phyloP scores from a whole-genome alignment of 768 basidiomycete genomes.

The Amanita phalloides region DNA sequence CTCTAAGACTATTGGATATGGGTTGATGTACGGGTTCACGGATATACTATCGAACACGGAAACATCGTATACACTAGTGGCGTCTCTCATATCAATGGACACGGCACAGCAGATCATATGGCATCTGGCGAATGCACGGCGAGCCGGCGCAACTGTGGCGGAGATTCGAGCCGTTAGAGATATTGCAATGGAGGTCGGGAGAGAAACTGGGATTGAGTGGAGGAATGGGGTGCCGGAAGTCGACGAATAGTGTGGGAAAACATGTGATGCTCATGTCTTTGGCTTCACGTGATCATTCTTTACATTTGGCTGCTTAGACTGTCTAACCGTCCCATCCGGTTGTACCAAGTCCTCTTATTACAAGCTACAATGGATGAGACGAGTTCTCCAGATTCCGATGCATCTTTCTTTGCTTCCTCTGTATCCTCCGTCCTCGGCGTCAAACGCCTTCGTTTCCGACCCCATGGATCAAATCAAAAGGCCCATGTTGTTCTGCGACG shows the following conservation, averaged over 20 bases:
- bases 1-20: slow-evolving; percentile 44
- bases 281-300: not conserved
- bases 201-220: slow-evolving; percentile 40
- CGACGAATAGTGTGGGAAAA: slow-evolving; percentile 8
- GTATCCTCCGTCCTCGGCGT: slow-evolving; percentile 51
- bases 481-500: slow-evolving; percentile 60
- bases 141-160: slow-evolving; percentile 41
- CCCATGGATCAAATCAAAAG: slow-evolving; percentile 56
- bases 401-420: slow-evolving; percentile 17
- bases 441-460: slow-evolving; percentile 48
- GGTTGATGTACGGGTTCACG: slow-evolving; percentile 39
- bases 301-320: not conserved
- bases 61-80: slow-evolving; percentile 50
- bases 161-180: slow-evolving; percentile 43
- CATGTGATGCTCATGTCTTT: not conserved
- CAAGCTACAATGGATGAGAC: slow-evolving; percentile 25
- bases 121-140: slow-evolving; percentile 49
- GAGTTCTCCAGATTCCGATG: slow-evolving; percentile 23
- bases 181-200: slow-evolving; percentile 42
- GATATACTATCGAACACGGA: slow-evolving; percentile 38
- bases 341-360: not conserved
- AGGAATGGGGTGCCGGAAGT: slow-evolving; percentile 38
- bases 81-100: slow-evolving; percentile 50
- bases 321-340: not conserved
- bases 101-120: slow-evolving; percentile 55